Conservation (phyloP, 2,329 filamentous ascomycete species). For the Orbilia oligospora region DNA sequence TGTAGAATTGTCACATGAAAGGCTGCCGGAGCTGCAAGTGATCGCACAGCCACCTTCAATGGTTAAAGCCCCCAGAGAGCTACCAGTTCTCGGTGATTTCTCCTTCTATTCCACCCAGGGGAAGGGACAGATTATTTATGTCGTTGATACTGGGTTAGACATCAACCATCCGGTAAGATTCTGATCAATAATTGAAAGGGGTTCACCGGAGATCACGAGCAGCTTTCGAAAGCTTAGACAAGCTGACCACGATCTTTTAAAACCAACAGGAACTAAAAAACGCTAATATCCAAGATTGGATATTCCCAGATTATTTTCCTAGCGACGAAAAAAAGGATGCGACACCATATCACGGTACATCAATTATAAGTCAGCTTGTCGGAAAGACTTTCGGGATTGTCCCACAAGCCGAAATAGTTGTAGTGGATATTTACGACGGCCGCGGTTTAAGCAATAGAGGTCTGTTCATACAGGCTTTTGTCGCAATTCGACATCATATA, state of each 20-base stretch:
- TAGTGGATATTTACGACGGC: neutral
- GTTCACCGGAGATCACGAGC: too few relatives aligned
- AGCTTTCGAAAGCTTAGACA: neutral
- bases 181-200: too few relatives aligned
- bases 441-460: neutral
- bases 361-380: neutral
- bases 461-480: neutral
- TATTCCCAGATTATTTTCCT: constrained; percentile 9
- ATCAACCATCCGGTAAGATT: too few relatives aligned
- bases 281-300: neutral
- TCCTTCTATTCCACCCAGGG: too few relatives aligned
- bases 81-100: too few relatives aligned
- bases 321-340: neutral
- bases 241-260: too few relatives aligned
- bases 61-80: too few relatives aligned
- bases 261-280: neutral
- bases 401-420: neutral
- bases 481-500: constrained; percentile 23
- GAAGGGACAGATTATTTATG: too few relatives aligned
- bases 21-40: too few relatives aligned
- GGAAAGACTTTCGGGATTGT: neutral
- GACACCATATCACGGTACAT: neutral
- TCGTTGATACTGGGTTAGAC: too few relatives aligned
- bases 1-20: too few relatives aligned
- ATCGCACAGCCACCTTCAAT: too few relatives aligned